Base-by-base conservation (phyloP, 2,329 filamentous ascomycete species). In the Metarhizium robertsii region DNA sequence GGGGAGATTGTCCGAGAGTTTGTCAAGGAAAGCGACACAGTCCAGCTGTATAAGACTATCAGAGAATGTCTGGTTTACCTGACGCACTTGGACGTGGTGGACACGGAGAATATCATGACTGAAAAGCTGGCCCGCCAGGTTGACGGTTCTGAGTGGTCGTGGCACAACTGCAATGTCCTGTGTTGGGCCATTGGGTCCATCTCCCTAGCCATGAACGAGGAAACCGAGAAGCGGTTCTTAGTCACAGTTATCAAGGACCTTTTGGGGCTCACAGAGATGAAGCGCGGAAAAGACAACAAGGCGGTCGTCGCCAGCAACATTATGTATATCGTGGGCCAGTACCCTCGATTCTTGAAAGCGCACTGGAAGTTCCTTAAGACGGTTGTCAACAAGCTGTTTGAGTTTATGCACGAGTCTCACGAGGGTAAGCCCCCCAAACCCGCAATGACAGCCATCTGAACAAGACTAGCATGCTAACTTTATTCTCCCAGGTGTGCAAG, bases 361-460 rank as follows among this genome's bases (percentile, higher is more conserved):
- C 94, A 99, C 72, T 99, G 94, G 94, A 99, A 99, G 71, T 99
- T 99, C 75, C 78, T 99, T 55, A 99, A 99, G 84, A 99, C 94
- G 2, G 94, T 99, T 18, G 94, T 99, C 67, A 99, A 99, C 76
- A 99, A 99, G 77, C 81, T 99, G 5, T 99, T 99, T 66, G 94
- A 99, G 75, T 99, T 99, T 69, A 99, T 99, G 94, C 94, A 99
- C 71, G 94, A 99, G 73, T 97, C 94, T 1, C 94, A 99, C 67
- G 94, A 99, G 77, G 94, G 89, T 86, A 73, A 65, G 79, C 13
- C n/a, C 14, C 30, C 34, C 32, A 70, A 45, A 29, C 14, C 36
- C 16, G 48, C 4, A 11, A 14, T 16, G 36, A n/a, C 46, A 8
- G 25, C n/a, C 6, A 11, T 16, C 18, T 25, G 45, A 20, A 30